Base-by-base conservation (phyloP, 768 basidiomycete species). In the Lactifluus pinguis region DNA sequence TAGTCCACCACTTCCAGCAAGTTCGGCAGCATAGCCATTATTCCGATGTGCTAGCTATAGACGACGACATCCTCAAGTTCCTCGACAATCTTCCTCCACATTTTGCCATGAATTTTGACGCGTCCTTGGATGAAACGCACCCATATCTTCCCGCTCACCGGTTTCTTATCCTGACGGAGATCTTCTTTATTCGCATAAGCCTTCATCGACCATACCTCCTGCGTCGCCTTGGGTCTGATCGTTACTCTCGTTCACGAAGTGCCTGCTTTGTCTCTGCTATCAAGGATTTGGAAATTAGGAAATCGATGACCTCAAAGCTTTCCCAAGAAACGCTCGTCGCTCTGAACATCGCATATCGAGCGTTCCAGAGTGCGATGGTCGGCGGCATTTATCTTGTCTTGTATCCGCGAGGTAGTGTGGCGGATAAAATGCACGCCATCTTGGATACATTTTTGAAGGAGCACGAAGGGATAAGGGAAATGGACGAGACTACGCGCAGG, bases 261-360 rank as follows among this genome's bases (percentile, higher is more conserved):
- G 94, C 92, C 14, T 97, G 92, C 70, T 95, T 95, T 68, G 91
- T 95, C 63, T 91, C 90, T 13, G 91, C 93, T 4, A 83, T 91
- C 66, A 86, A 84, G 68, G 93, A 95, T 71, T 94, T 89, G 69
- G 79, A 85, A 65, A 83, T 93, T 62, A 83, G 90, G 53, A 80
- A 82, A 60, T 80, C 78, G 4, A 91, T 90, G 69, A 77, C 84
- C 61, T 78, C 83, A 60, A 73, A 76, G 29, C 77, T 83, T 59
- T 77, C 84, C 0, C 80, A 80, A 67, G 86, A 87, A 68, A 81
- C 80, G 14, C 81, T 80, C 25, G 82, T 83, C 66, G 85, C 87
- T 51, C 77, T 90, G 32, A 84, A 89, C 67, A 90, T 88, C 64
- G 87, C 87, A 7, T 92, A 92, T 68, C 78, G 90, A 58, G 90